Base-by-base conservation (phyloP, 2,329 filamentous ascomycete species). In the Penicillium occitanis region DNA sequence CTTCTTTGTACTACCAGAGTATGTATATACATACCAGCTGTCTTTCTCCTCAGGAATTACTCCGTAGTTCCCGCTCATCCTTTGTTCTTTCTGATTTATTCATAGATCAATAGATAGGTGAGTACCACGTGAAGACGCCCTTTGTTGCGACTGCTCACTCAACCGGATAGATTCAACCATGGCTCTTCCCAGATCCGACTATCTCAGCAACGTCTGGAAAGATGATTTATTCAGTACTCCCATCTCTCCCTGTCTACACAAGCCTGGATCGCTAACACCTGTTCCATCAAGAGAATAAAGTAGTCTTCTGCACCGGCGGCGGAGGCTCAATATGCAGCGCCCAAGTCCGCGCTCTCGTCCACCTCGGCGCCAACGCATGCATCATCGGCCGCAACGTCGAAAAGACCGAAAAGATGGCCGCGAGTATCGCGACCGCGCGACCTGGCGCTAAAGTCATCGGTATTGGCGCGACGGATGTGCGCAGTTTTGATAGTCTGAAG, bases 221-320 rank as follows among this genome's bases (percentile, higher is more conserved):
- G 90, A 96, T 79, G 91, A 90, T 69, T 90, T 97, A 69, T 97
- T 97, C 76, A 86, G 92, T 95, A 79, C 70, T 19, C 5, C n/a
- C n/a, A 7, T 42, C 13, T 37, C 5, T 17, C n/a, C 33, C 10
- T 35, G 10, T 11, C 33, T 35, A 35, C 33, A 35, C 33, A 35
- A 35, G 33, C 13, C 11, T 37, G 13, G 14, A n/a, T 13, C 33
- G 5, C 53, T 57, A 25, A 57, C n/a, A 22, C 10, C 33, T 35
- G 11, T 33, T 35, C 28, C 8, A n/a, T 33, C 51, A 19, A 96
- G 92, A 90, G 69, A 88, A 90, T 76, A 94, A 95, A 74, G 93
- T 98, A 53, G 87, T 94, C 71, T 97, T 98, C 80, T 96, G 96
- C 74, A 99, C 95, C 3, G 95, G 95, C 66, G 95, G 95, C 62